Conservation (phyloP, 2,329 filamentous ascomycete genomes). For the Cladosporium phlei region DNA sequence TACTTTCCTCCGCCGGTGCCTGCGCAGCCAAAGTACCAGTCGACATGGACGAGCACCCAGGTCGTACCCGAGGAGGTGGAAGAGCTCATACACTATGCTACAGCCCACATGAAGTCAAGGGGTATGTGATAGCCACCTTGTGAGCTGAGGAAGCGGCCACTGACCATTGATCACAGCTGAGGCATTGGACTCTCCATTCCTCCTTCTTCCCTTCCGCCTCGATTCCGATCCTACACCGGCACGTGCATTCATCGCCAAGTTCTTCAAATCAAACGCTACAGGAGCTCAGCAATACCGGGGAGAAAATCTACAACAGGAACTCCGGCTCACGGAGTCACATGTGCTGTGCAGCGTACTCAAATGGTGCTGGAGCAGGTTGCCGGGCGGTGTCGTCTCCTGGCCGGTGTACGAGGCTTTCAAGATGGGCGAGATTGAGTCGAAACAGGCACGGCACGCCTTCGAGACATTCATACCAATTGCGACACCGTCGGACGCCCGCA, state of each 20-base stretch:
- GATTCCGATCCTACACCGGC: conserved; percentile 88
- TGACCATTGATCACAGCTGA: conserved; percentile 22
- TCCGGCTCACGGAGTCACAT: conserved; percentile 90
- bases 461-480: conserved; percentile 93
- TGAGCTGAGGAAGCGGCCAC: background rate
- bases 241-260: conserved; percentile 87
- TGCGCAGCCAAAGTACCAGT: conserved; percentile 71
- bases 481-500: conserved; percentile 78
- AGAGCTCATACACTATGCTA: conserved; percentile 79
- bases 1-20: conserved; percentile 33
- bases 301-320: conserved; percentile 71
- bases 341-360: conserved; percentile 91
- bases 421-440: conserved; percentile 88
- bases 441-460: conserved; percentile 87
- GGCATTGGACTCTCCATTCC: conserved; percentile 87
- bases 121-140: conserved; percentile 57
- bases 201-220: conserved; percentile 89
- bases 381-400: conserved; percentile 91
- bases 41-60: conserved; percentile 76
- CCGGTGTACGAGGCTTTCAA: conserved; percentile 95
- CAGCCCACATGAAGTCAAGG: conserved; percentile 86
- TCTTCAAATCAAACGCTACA: conserved; percentile 68
- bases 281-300: conserved; percentile 57
- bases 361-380: conserved; percentile 95
- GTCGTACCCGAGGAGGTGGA: conserved; percentile 88